Conservation (phyloP, 2,329 filamentous ascomycete genomes). For the Coniella vitis region DNA sequence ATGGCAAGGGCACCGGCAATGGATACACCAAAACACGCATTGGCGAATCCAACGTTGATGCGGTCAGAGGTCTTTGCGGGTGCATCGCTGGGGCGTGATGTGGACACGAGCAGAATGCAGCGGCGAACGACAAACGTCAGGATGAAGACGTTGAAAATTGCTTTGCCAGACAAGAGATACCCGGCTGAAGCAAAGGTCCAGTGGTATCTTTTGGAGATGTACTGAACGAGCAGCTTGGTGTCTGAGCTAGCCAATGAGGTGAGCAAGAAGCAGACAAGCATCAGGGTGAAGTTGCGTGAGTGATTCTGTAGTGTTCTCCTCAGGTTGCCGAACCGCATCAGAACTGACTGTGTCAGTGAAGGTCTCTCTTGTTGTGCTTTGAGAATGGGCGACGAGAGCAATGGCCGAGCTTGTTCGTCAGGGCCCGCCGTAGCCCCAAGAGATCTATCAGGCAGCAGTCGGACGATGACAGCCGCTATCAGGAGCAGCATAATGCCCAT, state of each 20-base stretch:
- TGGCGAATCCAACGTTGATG: conserved; percentile 29
- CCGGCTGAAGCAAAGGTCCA: conserved; percentile 41
- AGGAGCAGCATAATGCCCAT: conserved; percentile 32
- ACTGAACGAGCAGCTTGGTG: conserved; percentile 43
- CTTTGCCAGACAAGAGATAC: conserved; percentile 41
- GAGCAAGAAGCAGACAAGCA: conserved; percentile 39
- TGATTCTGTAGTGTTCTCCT: conserved; percentile 28
- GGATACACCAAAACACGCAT: conserved; percentile 31
- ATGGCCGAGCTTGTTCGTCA: conserved; percentile 30
- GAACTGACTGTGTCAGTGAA: conserved; percentile 20
- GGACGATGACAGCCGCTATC: conserved; percentile 27
- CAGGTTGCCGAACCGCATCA: conserved; percentile 25
- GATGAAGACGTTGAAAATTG: conserved; percentile 39
- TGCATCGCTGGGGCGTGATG: conserved; percentile 15
- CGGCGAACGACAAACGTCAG: conserved; percentile 36
- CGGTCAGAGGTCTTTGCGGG: conserved; percentile 19
- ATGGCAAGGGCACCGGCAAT: conserved; percentile 37
- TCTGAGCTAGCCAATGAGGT: conserved; percentile 44
- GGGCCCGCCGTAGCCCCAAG: conserved; percentile 6
- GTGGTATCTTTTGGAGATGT: conserved; percentile 41
- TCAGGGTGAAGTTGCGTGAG: conserved; percentile 34
- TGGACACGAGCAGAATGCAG: conserved; percentile 22
- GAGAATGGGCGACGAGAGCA: conserved; percentile 32
- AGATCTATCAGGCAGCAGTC: conserved; percentile 21
- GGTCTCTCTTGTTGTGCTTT: conserved; percentile 27